Evolutionary conservation across 2,329 filamentous ascomycete genomes (phyloP).

Genomic region (Pyricularia sp.): DNA sequence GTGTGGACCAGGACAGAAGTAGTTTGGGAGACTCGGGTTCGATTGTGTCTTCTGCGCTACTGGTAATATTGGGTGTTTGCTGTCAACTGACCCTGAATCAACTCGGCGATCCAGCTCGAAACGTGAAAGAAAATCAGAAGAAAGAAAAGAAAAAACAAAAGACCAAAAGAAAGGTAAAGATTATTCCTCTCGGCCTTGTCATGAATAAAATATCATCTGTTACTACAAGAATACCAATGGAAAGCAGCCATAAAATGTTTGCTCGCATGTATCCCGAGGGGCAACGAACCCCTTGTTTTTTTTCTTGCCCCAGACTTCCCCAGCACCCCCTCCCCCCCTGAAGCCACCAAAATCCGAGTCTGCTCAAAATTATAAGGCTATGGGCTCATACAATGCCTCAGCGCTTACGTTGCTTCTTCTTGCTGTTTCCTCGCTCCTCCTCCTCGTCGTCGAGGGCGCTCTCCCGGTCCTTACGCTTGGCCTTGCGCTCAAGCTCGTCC

Average conservation of each 20-base stretch:
- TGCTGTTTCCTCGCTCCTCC: slow-evolving; percentile 38
- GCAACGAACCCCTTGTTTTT: background rate
- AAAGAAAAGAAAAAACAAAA: background rate
- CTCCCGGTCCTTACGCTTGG: slow-evolving; percentile 71
- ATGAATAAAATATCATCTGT: background rate
- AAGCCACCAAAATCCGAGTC: background rate
- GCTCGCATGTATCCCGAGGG: background rate
- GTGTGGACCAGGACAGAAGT: background rate
- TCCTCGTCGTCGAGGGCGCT: slow-evolving; percentile 66
- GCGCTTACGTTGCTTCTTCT: slow-evolving; percentile 60
- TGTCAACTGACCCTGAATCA: background rate
- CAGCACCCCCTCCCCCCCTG: background rate
- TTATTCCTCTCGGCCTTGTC: background rate
- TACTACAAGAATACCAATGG: background rate
- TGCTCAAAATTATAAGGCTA: background rate
- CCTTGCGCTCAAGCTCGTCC: slow-evolving; percentile 91
- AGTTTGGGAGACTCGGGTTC: background rate
- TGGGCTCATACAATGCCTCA: slow-evolving; percentile 12
- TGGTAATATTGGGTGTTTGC: background rate
- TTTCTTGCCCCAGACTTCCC: background rate
- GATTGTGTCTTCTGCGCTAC: background rate
- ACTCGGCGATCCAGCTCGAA: background rate
- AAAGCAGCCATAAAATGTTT: background rate
- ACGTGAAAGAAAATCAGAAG: background rate
- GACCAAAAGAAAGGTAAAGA: background rate